phyloP scores from a whole-genome alignment of 768 basidiomycete species.

The Xerocomellus chrysenteron region DNA sequence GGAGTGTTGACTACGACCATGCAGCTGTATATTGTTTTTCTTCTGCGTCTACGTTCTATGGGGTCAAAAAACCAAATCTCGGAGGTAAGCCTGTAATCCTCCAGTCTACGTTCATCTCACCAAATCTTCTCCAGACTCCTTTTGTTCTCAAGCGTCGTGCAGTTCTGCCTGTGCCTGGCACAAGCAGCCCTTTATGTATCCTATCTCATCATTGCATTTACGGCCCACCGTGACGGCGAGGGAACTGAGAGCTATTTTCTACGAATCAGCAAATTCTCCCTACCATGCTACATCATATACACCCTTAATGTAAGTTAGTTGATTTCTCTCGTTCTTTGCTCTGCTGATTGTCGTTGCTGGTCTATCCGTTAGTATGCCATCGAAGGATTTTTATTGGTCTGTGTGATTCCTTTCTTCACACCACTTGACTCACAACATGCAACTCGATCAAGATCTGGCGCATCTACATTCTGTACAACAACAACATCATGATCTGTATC shows the following conservation, averaged over 20 bases:
- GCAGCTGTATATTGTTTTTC: constrained; percentile 16
- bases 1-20: not conserved
- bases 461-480: constrained; percentile 15
- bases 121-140: constrained; percentile 2
- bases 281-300: constrained; percentile 19
- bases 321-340: not conserved
- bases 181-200: constrained; percentile 4
- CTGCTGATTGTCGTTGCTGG: not conserved
- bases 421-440: not conserved
- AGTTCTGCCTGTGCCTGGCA: constrained; percentile 16
- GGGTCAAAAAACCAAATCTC: constrained; percentile 2
- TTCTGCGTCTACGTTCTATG: constrained; percentile 21
- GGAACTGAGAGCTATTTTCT: constrained; percentile 3
- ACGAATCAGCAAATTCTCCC: not conserved
- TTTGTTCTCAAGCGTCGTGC: constrained; percentile 9
- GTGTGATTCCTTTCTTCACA: not conserved
- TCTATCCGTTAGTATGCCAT: constrained; percentile 7
- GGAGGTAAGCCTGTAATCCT: not conserved
- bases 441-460: constrained; percentile 23
- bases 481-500: constrained; percentile 16
- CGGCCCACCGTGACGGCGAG: not conserved
- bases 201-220: not conserved
- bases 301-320: constrained; percentile 14
- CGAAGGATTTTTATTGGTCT: constrained; percentile 19
- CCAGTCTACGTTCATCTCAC: not conserved